phyloP scores from a whole-genome alignment of 306 rosid genomes.

The Vachellia pachyceras region DNA sequence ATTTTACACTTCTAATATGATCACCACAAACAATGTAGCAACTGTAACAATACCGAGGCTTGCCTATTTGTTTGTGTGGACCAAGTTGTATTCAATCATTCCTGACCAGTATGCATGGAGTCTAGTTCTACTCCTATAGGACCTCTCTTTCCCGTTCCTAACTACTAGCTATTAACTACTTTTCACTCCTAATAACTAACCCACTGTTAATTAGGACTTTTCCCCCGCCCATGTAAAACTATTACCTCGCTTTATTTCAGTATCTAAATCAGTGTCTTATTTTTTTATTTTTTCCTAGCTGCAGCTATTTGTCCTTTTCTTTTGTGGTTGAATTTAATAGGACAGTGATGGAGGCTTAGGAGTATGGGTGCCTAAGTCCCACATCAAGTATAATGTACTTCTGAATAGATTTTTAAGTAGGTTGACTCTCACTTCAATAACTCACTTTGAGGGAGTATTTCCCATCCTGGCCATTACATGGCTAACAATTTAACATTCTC shows the following conservation, averaged over 20 bases:
- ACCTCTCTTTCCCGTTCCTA: background rate
- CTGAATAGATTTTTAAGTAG: background rate
- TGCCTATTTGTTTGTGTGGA: background rate
- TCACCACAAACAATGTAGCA: background rate
- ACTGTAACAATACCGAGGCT: background rate
- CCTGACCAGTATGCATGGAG: background rate
- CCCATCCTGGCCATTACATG: background rate
- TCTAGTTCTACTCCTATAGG: background rate
- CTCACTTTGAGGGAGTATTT: background rate
- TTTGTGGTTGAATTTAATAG: constrained; percentile 18
- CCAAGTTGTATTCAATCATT: background rate
- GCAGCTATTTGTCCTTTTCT: constrained; percentile 17
- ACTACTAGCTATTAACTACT: background rate
- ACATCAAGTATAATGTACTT: background rate
- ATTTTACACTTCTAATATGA: background rate
- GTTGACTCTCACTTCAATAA: background rate
- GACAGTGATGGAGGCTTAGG: too few relatives aligned
- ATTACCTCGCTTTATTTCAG: background rate
- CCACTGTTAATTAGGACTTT: background rate
- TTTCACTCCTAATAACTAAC: background rate
- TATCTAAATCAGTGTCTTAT: background rate
- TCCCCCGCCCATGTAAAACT: background rate
- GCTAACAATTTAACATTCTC: constrained; percentile 28
- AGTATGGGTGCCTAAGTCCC: background rate
- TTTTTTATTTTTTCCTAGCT: constrained; percentile 11